These are phyloP conservation scores for Tephrocybe sp. DNA, from an alignment of 768 basidiomycete genomes.

Conservation along the genomic window DNA sequence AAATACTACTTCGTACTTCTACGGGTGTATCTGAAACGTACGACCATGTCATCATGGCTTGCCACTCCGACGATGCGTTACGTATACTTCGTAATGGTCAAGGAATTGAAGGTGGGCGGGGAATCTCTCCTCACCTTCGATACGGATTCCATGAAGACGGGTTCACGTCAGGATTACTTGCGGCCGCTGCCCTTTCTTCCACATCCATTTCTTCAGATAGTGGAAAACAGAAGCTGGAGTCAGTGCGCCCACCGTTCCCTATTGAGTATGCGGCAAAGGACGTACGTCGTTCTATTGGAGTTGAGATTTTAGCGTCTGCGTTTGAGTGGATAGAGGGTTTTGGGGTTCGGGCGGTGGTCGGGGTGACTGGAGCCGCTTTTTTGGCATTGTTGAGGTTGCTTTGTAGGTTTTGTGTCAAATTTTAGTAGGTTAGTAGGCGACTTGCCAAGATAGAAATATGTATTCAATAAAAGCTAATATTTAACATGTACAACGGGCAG, in stretches of 20 bases:
- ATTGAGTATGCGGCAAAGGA: slow-evolving; percentile 37
- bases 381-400: not conserved
- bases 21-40: slow-evolving; percentile 44
- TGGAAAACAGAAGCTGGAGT: slow-evolving; percentile 20
- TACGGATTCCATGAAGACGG: slow-evolving; percentile 87
- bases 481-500: too few relatives aligned
- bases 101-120: slow-evolving; percentile 17
- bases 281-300: slow-evolving; percentile 15
- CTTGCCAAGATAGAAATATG: too few relatives aligned
- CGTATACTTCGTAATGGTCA: slow-evolving; percentile 48
- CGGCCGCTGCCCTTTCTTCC: slow-evolving; percentile 22
- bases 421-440: too few relatives aligned
- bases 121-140: slow-evolving; percentile 48
- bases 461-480: too few relatives aligned
- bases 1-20: slow-evolving; percentile 45
- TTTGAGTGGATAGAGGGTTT: slow-evolving; percentile 40
- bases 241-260: slow-evolving; percentile 39
- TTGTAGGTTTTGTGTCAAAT: not conserved
- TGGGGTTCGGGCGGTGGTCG: slow-evolving; percentile 29
- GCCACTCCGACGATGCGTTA: slow-evolving; percentile 66
- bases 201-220: too few relatives aligned
- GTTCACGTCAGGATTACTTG: slow-evolving; percentile 48
- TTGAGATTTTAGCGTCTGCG: slow-evolving; percentile 22
- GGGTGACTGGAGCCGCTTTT: slow-evolving; percentile 19
- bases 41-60: slow-evolving; percentile 74